A percentile compares a stretch with the other conserved stretches of the same genome.
Conservation (phyloP, 2,329 filamentous ascomycete species). For the Beauveria scarabaeidicola region DNA sequence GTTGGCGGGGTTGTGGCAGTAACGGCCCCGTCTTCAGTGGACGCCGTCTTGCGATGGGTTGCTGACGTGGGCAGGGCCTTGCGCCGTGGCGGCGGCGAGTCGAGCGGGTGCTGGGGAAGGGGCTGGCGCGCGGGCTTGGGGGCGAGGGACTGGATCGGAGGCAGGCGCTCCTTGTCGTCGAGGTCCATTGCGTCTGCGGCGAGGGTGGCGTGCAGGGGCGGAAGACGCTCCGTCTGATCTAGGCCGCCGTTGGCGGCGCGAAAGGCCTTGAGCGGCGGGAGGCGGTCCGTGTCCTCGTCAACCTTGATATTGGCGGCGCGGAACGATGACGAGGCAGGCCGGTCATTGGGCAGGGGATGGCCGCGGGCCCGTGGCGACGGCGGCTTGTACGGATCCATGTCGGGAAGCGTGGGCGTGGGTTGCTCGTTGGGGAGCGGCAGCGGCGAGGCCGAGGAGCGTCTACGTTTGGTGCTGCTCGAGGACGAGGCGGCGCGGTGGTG, state of each 20-base stretch:
- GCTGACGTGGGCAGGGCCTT: constrained; percentile 3
- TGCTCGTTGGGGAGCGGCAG: not conserved
- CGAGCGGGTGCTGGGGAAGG: constrained; percentile 1
- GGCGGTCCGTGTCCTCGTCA: constrained; percentile 1
- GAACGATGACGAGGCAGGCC: not conserved
- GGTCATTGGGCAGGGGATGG: constrained; percentile 3
- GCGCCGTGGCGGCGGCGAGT: not conserved
- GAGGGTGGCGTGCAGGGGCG: constrained; percentile 5
- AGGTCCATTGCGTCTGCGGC: constrained; percentile 6
- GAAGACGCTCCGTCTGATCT: constrained; percentile 3
- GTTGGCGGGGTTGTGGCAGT: not conserved
- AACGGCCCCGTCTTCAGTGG: not conserved
- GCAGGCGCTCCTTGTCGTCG: constrained; percentile 6
- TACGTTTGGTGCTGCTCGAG: not conserved
- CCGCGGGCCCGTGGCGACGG: not conserved
- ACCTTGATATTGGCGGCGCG: constrained; percentile 3
- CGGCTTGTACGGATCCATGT: constrained; percentile 2
- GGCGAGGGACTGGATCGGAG: not conserved
- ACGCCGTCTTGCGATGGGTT: not conserved
- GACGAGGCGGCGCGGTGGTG: constrained; percentile 5
- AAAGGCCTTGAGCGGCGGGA: constrained; percentile 8
- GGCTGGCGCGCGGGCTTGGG: not conserved
- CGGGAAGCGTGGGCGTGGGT: not conserved
- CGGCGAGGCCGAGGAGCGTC: constrained; percentile 6
- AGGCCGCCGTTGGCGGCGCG: not conserved